Evolutionary conservation across 2,329 filamentous ascomycete genomes (phyloP).

Genomic region (Neonectria coccinea): DNA sequence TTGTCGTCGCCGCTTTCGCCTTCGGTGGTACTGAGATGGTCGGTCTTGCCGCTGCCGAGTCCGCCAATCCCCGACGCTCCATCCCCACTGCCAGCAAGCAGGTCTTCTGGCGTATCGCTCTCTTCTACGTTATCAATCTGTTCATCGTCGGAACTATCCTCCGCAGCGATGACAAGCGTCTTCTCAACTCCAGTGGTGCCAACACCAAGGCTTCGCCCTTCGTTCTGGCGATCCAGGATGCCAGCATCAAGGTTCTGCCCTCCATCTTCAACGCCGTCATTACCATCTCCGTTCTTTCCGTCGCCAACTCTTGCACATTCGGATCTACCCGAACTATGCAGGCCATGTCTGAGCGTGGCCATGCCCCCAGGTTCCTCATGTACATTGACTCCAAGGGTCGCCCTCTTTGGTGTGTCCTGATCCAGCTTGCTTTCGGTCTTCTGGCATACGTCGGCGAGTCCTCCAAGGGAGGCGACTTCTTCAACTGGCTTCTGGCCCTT

Average conservation of each 20-base stretch:
- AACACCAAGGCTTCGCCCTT: conserved; percentile 87
- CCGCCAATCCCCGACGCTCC: conserved; percentile 80
- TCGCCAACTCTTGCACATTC: conserved; percentile 92
- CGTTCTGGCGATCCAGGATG: conserved; percentile 89
- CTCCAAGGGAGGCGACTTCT: conserved; percentile 69
- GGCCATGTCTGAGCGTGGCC: conserved; percentile 87
- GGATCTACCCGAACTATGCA: conserved; percentile 91
- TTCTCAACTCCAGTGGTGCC: conserved; percentile 68
- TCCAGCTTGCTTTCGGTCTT: conserved; percentile 77
- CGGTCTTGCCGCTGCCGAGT: conserved; percentile 81
- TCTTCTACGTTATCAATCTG: conserved; percentile 90
- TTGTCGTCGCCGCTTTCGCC: conserved; percentile 81
- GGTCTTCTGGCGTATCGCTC: conserved; percentile 92
- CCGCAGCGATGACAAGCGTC: conserved; percentile 73
- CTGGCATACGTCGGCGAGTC: conserved; percentile 82
- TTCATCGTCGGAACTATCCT: conserved; percentile 86
- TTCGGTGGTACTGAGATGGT: conserved; percentile 83
- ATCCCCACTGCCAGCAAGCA: conserved; percentile 91
- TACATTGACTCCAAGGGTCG: conserved; percentile 88
- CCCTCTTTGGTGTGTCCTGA: conserved; percentile 77
- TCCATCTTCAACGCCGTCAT: conserved; percentile 95
- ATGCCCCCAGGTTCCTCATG: conserved; percentile 80
- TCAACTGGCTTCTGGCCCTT: conserved; percentile 83
- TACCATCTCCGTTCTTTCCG: conserved; percentile 88
- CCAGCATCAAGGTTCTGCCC: conserved; percentile 82